Evolutionary conservation across 805 yeast species (phyloP).

Genomic region (Henningerozyma blattae): DNA sequence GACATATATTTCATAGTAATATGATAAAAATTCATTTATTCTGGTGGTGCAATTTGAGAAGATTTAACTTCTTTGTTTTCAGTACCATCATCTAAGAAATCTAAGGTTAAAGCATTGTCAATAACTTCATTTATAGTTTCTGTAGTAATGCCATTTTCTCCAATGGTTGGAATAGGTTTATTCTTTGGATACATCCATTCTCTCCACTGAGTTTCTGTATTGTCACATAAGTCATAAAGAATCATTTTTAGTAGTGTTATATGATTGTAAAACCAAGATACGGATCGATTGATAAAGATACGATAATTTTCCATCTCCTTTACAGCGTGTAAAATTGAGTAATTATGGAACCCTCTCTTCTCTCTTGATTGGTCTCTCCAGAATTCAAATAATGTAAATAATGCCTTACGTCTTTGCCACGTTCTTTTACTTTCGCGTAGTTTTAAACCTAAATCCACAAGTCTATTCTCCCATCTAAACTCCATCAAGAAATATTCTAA

Average conservation of each 20-base stretch:
- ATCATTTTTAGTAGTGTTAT: slow-evolving; percentile 25
- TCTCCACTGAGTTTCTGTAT: slow-evolving; percentile 24
- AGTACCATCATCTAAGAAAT: slow-evolving; percentile 21
- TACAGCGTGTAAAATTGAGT: slow-evolving; percentile 24
- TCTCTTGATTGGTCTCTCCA: slow-evolving; percentile 27
- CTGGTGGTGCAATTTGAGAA: slow-evolving; percentile 11
- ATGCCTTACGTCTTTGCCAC: slow-evolving; percentile 26
- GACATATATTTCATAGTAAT: no score
- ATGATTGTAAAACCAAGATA: slow-evolving; percentile 27
- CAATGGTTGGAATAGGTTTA: slow-evolving; percentile 16
- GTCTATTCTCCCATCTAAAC: slow-evolving; percentile 25
- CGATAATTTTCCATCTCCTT: slow-evolving; percentile 27
- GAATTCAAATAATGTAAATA: slow-evolving; percentile 25
- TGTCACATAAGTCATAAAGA: slow-evolving; percentile 24
- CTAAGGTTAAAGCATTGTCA: slow-evolving; percentile 18
- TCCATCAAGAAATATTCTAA: slow-evolving; percentile 26
- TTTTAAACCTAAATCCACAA: slow-evolving; percentile 22
- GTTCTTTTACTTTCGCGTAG: slow-evolving; percentile 25
- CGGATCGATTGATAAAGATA: slow-evolving; percentile 24
- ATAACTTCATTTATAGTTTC: slow-evolving; percentile 19
- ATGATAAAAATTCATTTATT: no score
- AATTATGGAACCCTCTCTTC: slow-evolving; percentile 19
- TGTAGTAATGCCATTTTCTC: slow-evolving; percentile 11
- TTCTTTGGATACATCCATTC: slow-evolving; percentile 26
- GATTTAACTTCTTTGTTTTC: slow-evolving; percentile 18